Base-by-base conservation (phyloP, 2,329 filamentous ascomycete genomes). In the Neopestalotiopsis clavispora region DNA sequence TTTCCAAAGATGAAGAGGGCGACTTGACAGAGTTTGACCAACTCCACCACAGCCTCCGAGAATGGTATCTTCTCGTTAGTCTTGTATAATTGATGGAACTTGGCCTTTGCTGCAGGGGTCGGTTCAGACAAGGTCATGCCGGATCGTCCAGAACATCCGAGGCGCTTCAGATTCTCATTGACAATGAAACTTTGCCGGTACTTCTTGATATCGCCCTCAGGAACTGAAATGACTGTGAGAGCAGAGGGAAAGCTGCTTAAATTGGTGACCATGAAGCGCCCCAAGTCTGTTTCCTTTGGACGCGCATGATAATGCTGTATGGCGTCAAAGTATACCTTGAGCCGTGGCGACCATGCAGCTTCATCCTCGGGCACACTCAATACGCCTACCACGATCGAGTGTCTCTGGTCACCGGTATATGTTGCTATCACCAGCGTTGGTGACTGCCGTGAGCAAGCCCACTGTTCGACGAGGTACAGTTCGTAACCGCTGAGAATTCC, bases 401-500 rank as follows among this genome's bases (percentile, higher is more conserved):
- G 92, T 42, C 90, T 90, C 42, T 89, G 86, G 75, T 98, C 94
- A 67, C 95, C 96, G 0, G 95, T 98, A 77, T 96, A 98, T 3
- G 95, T 97, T 57, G 92, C 93, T 72, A 98, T 97, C 64, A 97
- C 89, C 72, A 97, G 93, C 17, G 95, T 98, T 0, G 95, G 95
- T 71, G 97, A 94, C 68, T 90, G 88, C 66, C 96, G 90, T 13
- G 95, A 98, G 80, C 95, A 98, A 5, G 94, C 94, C 96, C 96
- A 99, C 85, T 99, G 96, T 80, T 98, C 96, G 72, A 98, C 94
- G 17, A 98, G 83, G 80, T 98, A 98, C 71, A 95, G 86, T 79
- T 98, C 95, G 81, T 98, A 98, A 72, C 95, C 95, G 70, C 88
- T 83, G 5, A 99, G 86, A 64, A 87, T 84, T 64, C 87, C 86